Evolutionary conservation across 2,329 filamentous ascomycete species (phyloP), one percentile per base, ranked within the genome.

Genomic region (Passalora sequoiae): DNA sequence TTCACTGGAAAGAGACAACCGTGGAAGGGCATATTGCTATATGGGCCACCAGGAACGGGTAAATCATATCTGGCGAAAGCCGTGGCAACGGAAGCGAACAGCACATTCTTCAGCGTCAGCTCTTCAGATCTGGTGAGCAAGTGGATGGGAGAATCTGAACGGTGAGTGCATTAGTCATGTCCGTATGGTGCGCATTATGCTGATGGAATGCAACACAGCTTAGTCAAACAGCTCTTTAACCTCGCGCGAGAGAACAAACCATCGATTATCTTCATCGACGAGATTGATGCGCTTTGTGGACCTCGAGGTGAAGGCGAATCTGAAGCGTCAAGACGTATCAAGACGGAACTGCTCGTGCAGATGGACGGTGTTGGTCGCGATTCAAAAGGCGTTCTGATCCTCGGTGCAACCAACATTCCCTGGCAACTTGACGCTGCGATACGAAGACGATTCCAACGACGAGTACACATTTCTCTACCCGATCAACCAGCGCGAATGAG

Each of bases 81-180:
- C 2, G 91, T 98, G 38, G 92, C 92, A 40, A 98, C 92, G 13
- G 92, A 98, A 69, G 92, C 92, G 46, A 97, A 98, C 68, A 96
- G 89, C 68, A 97, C 92, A 3, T 98, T 98, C 66, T 98, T 98
- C 77, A 96, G 89, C 62, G 91, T 98, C 55, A 94, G 87, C 69
- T 94, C 87, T 75, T 94, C 88, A 63, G 92, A 98, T 65, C 68
- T 98, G 67, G 92, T 98, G 49, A 95, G 88, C 66, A 98, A 98
- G 66, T 98, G 92, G 92, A 98, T 98, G 92, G 92, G 92, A 72
- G 92, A 98, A 69, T 94, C 86, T 74, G 92, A 98, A 80, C 81
- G 89, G 87, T 94, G 71, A 37, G 74, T 58, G 12, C 3, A n/a
- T 12, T 12, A 27, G 12, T n/a, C n/a, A n/a, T n/a, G n/a, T n/a